A percentile compares a stretch with the other conserved stretches of the same genome.
These are phyloP conservation scores for Megacollybia marginata DNA, from an alignment of 768 basidiomycete species.

Conservation along the genomic window DNA sequence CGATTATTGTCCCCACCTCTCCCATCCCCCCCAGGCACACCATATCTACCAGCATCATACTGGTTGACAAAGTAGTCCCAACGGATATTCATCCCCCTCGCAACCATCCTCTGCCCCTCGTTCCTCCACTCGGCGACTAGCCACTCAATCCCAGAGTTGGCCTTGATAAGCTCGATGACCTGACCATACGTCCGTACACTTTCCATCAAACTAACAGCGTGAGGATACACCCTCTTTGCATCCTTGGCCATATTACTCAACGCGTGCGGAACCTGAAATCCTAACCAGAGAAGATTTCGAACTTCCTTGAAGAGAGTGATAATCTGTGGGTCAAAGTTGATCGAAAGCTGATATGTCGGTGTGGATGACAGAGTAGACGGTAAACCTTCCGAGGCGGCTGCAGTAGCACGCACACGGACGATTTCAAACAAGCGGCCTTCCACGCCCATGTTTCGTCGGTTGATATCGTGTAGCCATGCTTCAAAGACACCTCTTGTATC, in stretches of 20 bases:
- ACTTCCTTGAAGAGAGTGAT: slow-evolving; percentile 99
- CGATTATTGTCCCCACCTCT: slow-evolving; percentile 58
- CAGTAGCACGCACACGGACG: slow-evolving; percentile 62
- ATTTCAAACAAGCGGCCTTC: slow-evolving; percentile 92
- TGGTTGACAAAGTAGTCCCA: slow-evolving; percentile 98
- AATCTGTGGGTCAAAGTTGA: slow-evolving; percentile 98
- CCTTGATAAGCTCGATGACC: slow-evolving; percentile 85
- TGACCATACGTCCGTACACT: slow-evolving; percentile 97
- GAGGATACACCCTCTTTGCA: slow-evolving; percentile 95
- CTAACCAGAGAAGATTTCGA: slow-evolving; percentile 90
- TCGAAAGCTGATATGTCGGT: slow-evolving; percentile 68
- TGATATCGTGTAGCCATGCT: slow-evolving; percentile 95
- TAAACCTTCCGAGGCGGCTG: slow-evolving; percentile 9
- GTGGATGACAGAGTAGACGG: not conserved
- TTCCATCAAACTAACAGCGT: slow-evolving; percentile 98
- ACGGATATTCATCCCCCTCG: slow-evolving; percentile 90
- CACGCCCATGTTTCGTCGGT: slow-evolving; percentile 85
- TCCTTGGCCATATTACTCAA: slow-evolving; percentile 98
- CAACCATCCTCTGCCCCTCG: slow-evolving; percentile 89
- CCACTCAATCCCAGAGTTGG: slow-evolving; percentile 88
- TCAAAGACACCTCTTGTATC: slow-evolving; percentile 93
- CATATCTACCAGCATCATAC: slow-evolving; percentile 77
- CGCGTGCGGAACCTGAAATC: slow-evolving; percentile 91
- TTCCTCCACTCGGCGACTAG: slow-evolving; percentile 92
- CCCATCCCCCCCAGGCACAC: slow-evolving; percentile 58